Percentiles rank a stretch among this genome's conserved stretches.
Conservation (phyloP, 345 rosid genomes). For the Sonneratia alba region DNA sequence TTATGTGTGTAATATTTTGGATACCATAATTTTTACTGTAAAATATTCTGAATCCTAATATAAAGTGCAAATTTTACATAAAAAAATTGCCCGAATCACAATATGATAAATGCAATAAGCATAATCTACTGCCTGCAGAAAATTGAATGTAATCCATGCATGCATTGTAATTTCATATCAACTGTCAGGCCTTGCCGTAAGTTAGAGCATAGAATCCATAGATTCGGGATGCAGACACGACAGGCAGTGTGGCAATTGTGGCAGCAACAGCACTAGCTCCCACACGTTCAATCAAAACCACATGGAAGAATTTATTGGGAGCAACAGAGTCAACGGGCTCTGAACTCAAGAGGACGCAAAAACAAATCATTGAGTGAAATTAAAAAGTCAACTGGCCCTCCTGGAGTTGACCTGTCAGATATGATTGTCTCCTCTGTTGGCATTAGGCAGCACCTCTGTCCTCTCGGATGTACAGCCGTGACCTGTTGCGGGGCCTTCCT, state of each 20-base stretch:
- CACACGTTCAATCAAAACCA: background rate
- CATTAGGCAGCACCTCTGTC: background rate
- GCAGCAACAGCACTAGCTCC: background rate
- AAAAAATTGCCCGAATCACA: too few relatives aligned
- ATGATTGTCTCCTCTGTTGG: background rate
- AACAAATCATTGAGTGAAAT: background rate
- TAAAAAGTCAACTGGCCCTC: background rate
- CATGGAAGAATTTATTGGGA: background rate
- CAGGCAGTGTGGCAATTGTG: background rate
- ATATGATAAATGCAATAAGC: too few relatives aligned
- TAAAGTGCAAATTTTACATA: too few relatives aligned
- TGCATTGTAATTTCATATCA: too few relatives aligned
- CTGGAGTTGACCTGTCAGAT: conserved; percentile 5
- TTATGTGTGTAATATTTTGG: too few relatives aligned
- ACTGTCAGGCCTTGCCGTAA: background rate
- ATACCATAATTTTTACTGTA: too few relatives aligned
- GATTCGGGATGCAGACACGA: background rate
- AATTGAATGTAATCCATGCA: too few relatives aligned
- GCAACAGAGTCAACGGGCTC: background rate
- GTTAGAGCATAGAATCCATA: background rate
- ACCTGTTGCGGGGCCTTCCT: too few relatives aligned
- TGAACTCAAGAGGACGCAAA: background rate
- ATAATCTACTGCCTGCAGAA: too few relatives aligned
- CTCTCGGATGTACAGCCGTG: background rate
- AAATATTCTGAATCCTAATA: too few relatives aligned